Evolutionary conservation across 2,329 filamentous ascomycete genomes (phyloP), one percentile per base, ranked within the genome.

Genomic region (Neoascochyta sp.): DNA sequence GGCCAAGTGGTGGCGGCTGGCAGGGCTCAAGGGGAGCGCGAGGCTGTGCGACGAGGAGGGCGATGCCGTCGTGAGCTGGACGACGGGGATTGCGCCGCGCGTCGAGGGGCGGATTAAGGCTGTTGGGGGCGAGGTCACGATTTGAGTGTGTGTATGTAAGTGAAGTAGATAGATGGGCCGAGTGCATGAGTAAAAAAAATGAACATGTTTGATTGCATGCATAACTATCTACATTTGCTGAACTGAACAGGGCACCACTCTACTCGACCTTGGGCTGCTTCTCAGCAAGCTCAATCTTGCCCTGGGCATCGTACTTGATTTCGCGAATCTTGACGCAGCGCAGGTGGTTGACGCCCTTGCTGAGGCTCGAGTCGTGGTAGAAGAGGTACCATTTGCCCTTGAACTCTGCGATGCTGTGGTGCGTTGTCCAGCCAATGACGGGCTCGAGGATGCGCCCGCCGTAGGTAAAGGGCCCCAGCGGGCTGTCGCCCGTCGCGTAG

Each of bases 381-480:
- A 88, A 88, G 34, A 89, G 57, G 62, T 77, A 88, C 76, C 83
- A 87, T 43, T 72, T 75, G 4, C 74, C 80, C 61, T 76, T 58
- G 52, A 83, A 86, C 67, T 87, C 81, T 7, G 81, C 81, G 45
- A 89, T 81, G 3, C 79, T 84, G 59, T 88, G 84, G 63, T 88
- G 84, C 32, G 84, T 89, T 23, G 84, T 88, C 84, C 84, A 89
- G 1, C 84, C 83, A 15, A 83, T 60, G 4, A 89, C 84, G 0
- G 83, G 84, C 67, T 87, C 82, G 27, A 89, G 59, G 32, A 89
- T 81, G 25, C 76, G 66, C 0, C 84, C 83, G 0, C 69, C 73
- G 41, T 86, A 88, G 1, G 76, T 83, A 48, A 88, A 88, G 0
- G 84, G 83, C 0, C 84, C 83, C 8, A 77, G 63, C 1, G 84